Percentiles rank a stretch among this genome's conserved stretches.
Conservation (phyloP, 208 protist genomes). For the Crithidia bombi region DNA sequence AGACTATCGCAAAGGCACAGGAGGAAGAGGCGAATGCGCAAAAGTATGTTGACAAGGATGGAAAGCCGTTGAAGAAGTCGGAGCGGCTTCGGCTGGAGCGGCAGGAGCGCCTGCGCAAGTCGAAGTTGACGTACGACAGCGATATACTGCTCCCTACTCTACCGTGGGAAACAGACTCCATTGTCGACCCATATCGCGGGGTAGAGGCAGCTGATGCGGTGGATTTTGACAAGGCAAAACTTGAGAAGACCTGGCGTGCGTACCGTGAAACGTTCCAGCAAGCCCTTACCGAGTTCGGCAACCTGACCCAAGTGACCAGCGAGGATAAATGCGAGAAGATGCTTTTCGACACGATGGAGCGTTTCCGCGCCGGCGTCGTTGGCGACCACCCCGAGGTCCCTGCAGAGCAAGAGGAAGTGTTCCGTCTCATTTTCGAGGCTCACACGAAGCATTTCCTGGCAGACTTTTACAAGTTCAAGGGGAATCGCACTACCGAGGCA, state of each 20-base stretch:
- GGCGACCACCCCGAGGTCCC: slow-evolving; percentile 81
- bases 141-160: slow-evolving; percentile 84
- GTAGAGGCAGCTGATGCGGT: slow-evolving; percentile 64
- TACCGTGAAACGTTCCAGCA: slow-evolving; percentile 86
- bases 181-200: slow-evolving; percentile 85
- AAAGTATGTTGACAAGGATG: slow-evolving; percentile 33
- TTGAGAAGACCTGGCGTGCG: slow-evolving; percentile 81
- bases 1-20: slow-evolving; percentile 26
- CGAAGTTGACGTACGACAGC: slow-evolving; percentile 77
- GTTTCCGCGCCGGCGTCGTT: slow-evolving; percentile 74
- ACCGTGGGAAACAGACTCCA: slow-evolving; percentile 88
- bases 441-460: slow-evolving; percentile 89
- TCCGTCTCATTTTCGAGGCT: slow-evolving; percentile 83
- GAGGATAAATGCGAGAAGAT: slow-evolving; percentile 83
- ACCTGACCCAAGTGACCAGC: slow-evolving; percentile 78
- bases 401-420: slow-evolving; percentile 73
- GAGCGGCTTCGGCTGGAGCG: slow-evolving; percentile 72
- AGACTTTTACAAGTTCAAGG: slow-evolving; percentile 88
- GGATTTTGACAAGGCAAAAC: slow-evolving; percentile 75
- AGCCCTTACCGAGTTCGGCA: slow-evolving; percentile 82
- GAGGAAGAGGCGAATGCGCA: slow-evolving; percentile 12
- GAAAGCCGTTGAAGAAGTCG: slow-evolving; percentile 67
- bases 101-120: slow-evolving; percentile 75
- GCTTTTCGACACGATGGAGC: slow-evolving; percentile 79
- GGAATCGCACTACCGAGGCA: slow-evolving; percentile 71